Base-by-base conservation (phyloP, 2,329 filamentous ascomycete genomes). In the Venturia carpophila region DNA sequence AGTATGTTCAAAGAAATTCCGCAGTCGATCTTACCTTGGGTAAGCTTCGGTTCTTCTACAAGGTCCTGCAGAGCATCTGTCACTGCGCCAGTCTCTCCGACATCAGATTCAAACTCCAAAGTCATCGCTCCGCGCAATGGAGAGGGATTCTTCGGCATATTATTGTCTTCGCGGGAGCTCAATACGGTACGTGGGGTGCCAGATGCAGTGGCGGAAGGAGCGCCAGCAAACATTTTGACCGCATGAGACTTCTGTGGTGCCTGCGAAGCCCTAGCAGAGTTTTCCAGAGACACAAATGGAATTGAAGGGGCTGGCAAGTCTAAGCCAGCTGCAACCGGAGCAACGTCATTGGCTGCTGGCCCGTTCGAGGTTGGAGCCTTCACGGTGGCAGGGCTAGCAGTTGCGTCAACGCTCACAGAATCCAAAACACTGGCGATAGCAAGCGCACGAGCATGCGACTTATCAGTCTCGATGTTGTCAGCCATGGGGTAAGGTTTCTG, bases 161-260 rank as follows among this genome's bases (percentile, higher is more conserved):
- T 27, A 15, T 21, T 41, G 17, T 27, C 37, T 24, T 62, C 43
- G 17, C 43, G 39, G 19, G 43, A 62, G 4, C n/a, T 34, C 4
- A 19, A 45, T 1, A 27, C 21, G 4, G 19, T 24, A 19, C 24
- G 24, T 7, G 58, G 19, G 10, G 37, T 21, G 39, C 27, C 24
- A 10, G 39, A 21, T 47, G 21, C 6, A 11, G 13, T 62, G 37
- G 60, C 34, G 17, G 60, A 43, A 62, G 27, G n/a, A 62, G 60
- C 39, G 17, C 39, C 60, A 19, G 60, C 60, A 3, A 27, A 21
- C 37, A 27, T 27, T 24, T 62, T 47, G 37, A 37, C 43, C 17
- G 15, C 24, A 37, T 27, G 60, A 43, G 39, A 62, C 60, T 34
- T 58, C 52, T 37, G 52, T 37, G 52, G 37, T n/a, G 52, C 52